Evolutionary conservation across 2,329 filamentous ascomycete genomes (phyloP).

Genomic region (Kalmusia sp.): DNA sequence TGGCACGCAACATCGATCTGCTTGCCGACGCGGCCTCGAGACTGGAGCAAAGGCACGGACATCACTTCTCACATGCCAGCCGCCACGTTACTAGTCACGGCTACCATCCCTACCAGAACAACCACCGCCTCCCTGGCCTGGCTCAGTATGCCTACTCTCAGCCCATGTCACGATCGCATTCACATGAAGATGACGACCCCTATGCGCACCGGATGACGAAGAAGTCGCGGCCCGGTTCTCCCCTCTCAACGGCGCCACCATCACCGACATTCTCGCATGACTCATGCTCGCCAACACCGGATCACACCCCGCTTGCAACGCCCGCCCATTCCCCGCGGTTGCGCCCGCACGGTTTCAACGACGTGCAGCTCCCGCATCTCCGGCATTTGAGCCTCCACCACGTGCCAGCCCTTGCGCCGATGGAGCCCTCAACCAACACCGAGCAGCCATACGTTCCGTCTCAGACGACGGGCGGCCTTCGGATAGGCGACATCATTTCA

Average conservation of each 20-base stretch:
- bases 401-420: constrained; percentile 71
- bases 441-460: constrained; percentile 66
- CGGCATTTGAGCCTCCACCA: constrained; percentile 74
- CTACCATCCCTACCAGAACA: constrained; percentile 54
- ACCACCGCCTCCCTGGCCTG: constrained; percentile 66
- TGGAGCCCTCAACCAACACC: constrained; percentile 70
- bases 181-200: constrained; percentile 81
- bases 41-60: constrained; percentile 67
- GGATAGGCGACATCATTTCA: constrained; percentile 91
- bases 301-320: constrained; percentile 97
- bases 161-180: constrained; percentile 90
- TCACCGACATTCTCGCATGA: constrained; percentile 97
- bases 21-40: constrained; percentile 73
- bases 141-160: constrained; percentile 67
- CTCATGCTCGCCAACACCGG: constrained; percentile 91
- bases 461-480: constrained; percentile 67
- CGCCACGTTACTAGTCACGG: constrained; percentile 50
- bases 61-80: constrained; percentile 42
- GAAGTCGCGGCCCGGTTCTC: constrained; percentile 90
- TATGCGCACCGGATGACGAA: constrained; percentile 80
- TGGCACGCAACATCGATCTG: constrained; percentile 68
- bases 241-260: constrained; percentile 92
- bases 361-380: constrained; percentile 86
- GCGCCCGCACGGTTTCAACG: constrained; percentile 73
- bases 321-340: constrained; percentile 94